phyloP scores from a whole-genome alignment of 2,329 filamentous ascomycete genomes.

The Aspergillus novofumigatus region DNA sequence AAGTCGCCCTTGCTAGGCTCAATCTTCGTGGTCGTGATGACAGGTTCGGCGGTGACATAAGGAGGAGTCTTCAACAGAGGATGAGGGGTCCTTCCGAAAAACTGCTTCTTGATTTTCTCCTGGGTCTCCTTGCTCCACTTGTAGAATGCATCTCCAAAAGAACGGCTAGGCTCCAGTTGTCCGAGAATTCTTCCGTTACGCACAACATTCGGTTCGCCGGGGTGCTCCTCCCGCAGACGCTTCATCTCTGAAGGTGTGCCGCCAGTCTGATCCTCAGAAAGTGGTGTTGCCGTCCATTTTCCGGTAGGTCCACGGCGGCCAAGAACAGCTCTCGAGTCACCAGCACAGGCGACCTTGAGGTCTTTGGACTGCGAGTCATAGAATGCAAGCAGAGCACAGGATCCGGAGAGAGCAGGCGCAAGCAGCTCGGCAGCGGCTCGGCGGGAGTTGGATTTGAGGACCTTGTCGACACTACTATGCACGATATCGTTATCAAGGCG shows the following conservation, averaged over 20 bases:
- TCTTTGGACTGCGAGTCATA: slow-evolving; percentile 86
- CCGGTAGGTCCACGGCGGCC: slow-evolving; percentile 72
- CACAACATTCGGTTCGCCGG: slow-evolving; percentile 82
- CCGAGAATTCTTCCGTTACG: slow-evolving; percentile 87
- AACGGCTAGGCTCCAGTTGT: slow-evolving; percentile 84
- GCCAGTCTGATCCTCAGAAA: slow-evolving; percentile 93
- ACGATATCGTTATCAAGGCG: slow-evolving; percentile 92
- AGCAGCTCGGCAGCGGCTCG: slow-evolving; percentile 86
- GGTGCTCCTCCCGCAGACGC: slow-evolving; percentile 79
- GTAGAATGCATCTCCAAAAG: slow-evolving; percentile 94
- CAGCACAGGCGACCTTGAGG: slow-evolving; percentile 89
- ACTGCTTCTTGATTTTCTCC: slow-evolving; percentile 73
- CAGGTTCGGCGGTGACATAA: slow-evolving; percentile 93
- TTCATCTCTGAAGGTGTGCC: slow-evolving; percentile 79
- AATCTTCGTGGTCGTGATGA: slow-evolving; percentile 89
- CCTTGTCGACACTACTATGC: slow-evolving; percentile 85
- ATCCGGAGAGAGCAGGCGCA: slow-evolving; percentile 91
- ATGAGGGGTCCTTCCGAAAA: slow-evolving; percentile 79
- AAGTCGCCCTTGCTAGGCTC: slow-evolving; percentile 89
- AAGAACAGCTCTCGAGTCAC: slow-evolving; percentile 91
- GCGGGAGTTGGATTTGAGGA: slow-evolving; percentile 83
- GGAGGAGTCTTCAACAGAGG: slow-evolving; percentile 82
- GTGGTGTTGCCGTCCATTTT: slow-evolving; percentile 86
- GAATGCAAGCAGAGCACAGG: slow-evolving; percentile 92
- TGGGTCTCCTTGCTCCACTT: slow-evolving; percentile 91